Percentiles rank a stretch among this genome's conserved stretches.
Conservation (phyloP, 805 yeast genomes). For the Nakazawaea anatomiae region DNA sequence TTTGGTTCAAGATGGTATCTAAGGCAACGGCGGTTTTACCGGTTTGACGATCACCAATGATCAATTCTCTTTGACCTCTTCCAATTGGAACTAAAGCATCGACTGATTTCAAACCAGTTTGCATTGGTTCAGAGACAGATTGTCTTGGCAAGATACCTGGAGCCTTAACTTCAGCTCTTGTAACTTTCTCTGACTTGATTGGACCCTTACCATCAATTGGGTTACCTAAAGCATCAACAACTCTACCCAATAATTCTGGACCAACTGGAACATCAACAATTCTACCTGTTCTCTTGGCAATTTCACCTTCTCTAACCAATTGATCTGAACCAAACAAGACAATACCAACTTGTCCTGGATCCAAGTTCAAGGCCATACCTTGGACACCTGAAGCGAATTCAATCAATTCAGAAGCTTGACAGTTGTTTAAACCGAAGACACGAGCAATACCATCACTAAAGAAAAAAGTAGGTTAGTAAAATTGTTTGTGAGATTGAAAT, state of each 20-base stretch:
- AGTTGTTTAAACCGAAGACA: constrained; percentile 98
- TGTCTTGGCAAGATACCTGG: constrained; percentile 99
- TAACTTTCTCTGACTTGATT: constrained; percentile 71
- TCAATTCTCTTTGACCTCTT: constrained; percentile 99
- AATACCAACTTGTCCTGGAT: constrained; percentile 99
- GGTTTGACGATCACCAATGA: constrained; percentile 99
- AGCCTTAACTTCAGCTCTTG: constrained; percentile 98
- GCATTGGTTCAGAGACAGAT: constrained; percentile 98
- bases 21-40: constrained; percentile 99
- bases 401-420: constrained; percentile 99
- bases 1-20: constrained; percentile 97
- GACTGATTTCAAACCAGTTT: constrained; percentile 98
- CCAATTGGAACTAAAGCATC: constrained; percentile 99
- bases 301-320: constrained; percentile 97
- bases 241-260: constrained; percentile 97
- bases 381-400: constrained; percentile 99
- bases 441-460: constrained; percentile 99
- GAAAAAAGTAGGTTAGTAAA: not conserved
- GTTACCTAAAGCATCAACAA: constrained; percentile 98
- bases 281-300: constrained; percentile 99
- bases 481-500: not conserved
- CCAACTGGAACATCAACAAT: constrained; percentile 99
- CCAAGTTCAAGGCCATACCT: constrained; percentile 99
- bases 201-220: constrained; percentile 99
- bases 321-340: constrained; percentile 99